These are phyloP conservation scores for Tetrapisispora namnaoensis DNA, from an alignment of 805 yeast genomes.

Conservation along the genomic window DNA sequence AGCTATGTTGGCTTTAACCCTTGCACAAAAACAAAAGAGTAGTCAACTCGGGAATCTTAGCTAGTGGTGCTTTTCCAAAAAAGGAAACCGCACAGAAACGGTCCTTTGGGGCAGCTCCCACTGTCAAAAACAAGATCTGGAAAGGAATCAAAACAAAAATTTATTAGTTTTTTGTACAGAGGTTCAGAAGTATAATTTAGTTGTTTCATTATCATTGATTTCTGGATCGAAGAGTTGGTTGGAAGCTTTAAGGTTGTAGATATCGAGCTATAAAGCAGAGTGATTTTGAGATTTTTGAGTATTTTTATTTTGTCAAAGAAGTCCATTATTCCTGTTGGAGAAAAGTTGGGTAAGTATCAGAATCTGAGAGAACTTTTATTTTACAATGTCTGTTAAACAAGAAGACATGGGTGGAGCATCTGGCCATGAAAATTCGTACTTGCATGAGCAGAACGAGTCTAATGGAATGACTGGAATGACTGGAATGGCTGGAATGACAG, in stretches of 20 bases:
- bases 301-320: no score
- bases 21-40: no score
- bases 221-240: no score
- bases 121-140: background rate
- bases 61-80: background rate
- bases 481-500: background rate
- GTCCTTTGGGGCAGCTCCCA: no score
- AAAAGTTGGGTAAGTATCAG: no score
- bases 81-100: background rate
- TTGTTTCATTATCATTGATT: no score
- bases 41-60: no score
- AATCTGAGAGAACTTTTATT: background rate
- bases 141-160: background rate
- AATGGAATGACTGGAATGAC: background rate
- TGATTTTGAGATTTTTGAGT: no score
- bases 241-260: no score
- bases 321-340: no score
- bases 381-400: constrained; percentile 2
- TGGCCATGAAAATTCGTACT: background rate
- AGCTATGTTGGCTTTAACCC: no score
- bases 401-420: background rate
- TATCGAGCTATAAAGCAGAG: no score
- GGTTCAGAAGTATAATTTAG: background rate
- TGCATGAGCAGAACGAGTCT: background rate
- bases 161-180: background rate